Conservation (phyloP, 192 early-diverging fungal genomes). For the Backusella morwellensis region DNA sequence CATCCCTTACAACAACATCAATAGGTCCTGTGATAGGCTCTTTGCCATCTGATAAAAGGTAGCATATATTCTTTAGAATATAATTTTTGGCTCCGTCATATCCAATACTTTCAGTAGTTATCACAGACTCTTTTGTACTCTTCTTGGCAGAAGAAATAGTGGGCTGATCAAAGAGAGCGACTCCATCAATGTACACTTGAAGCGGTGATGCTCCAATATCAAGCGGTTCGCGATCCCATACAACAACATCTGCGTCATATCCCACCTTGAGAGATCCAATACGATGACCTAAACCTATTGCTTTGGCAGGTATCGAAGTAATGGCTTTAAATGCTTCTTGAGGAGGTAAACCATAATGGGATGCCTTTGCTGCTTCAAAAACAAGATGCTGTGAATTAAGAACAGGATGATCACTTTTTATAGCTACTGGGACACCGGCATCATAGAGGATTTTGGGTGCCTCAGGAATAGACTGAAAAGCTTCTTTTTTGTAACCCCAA, state of each 20-base stretch:
- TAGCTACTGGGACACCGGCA: conserved; percentile 68
- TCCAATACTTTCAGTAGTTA: background rate
- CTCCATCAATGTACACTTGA: conserved; percentile 75
- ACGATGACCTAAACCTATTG: conserved; percentile 64
- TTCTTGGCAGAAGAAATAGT: conserved; percentile 16
- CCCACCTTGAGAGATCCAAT: conserved; percentile 62
- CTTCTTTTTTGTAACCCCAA: conserved; percentile 76
- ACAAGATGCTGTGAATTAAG: conserved; percentile 71
- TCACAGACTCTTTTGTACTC: conserved; percentile 9
- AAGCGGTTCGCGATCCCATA: conserved; percentile 76
- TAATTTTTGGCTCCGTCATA: background rate
- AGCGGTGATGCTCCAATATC: conserved; percentile 67
- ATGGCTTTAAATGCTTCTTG: conserved; percentile 59
- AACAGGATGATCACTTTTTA: conserved; percentile 81
- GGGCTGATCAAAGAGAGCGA: conserved; percentile 49
- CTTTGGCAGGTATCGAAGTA: conserved; percentile 69
- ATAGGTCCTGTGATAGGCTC: background rate
- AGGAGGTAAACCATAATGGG: conserved; percentile 66
- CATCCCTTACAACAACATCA: conserved; percentile 38
- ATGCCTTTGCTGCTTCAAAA: conserved; percentile 73
- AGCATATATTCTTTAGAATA: background rate
- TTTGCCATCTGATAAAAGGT: background rate
- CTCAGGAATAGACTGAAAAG: conserved; percentile 60
- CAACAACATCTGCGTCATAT: conserved; percentile 79
- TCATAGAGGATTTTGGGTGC: conserved; percentile 61